Conservation (phyloP, 1,284 basidiomycete species). For the Apiotrichum laibachii region DNA sequence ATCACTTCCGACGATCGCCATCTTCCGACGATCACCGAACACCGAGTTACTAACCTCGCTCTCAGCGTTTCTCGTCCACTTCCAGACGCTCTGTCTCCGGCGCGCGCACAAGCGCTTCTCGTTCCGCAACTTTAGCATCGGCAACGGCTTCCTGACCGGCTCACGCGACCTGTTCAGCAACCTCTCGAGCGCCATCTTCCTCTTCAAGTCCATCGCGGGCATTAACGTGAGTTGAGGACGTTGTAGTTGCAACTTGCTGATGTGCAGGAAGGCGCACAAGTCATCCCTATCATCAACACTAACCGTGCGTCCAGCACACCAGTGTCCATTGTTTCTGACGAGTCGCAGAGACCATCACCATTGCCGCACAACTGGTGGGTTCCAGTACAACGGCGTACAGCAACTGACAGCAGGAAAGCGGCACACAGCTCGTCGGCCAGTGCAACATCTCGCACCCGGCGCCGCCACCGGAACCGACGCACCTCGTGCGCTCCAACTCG, state of each 20-base stretch:
- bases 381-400: neutral
- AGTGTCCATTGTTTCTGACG: neutral
- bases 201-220: slow-evolving; percentile 88
- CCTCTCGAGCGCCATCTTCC: slow-evolving; percentile 87
- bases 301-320: slow-evolving; percentile 59
- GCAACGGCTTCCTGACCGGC: slow-evolving; percentile 84
- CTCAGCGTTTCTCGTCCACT: slow-evolving; percentile 86
- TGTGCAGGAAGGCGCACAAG: slow-evolving; percentile 35
- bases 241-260: neutral
- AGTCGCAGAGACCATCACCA: slow-evolving; percentile 70
- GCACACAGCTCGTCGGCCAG: slow-evolving; percentile 80
- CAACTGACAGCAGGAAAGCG: slow-evolving; percentile 62
- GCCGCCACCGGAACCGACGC: slow-evolving; percentile 1
- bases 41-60: neutral
- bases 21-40: too few species aligned
- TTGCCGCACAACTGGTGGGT: slow-evolving; percentile 84
- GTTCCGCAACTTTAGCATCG: slow-evolving; percentile 68
- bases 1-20: too few species aligned
- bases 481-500: slow-evolving; percentile 1
- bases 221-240: slow-evolving; percentile 39
- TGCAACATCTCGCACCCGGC: slow-evolving; percentile 93
- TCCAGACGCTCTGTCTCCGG: slow-evolving; percentile 79
- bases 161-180: slow-evolving; percentile 83
- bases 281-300: slow-evolving; percentile 87
- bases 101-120: slow-evolving; percentile 89